These are phyloP conservation scores for Fusarium staphyleae DNA, from an alignment of 2,329 filamentous ascomycete genomes.

Conservation along the genomic window DNA sequence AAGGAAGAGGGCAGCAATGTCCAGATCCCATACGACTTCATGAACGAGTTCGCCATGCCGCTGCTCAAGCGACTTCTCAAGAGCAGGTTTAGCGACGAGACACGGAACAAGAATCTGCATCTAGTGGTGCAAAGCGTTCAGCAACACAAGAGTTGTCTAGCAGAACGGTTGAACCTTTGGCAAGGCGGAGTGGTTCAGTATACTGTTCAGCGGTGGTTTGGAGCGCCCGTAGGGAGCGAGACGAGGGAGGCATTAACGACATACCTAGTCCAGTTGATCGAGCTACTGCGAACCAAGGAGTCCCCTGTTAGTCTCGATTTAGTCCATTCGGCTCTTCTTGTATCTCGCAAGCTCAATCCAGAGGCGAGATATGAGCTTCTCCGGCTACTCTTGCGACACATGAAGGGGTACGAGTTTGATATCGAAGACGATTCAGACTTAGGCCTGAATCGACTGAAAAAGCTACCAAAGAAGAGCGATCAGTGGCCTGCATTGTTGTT, in stretches of 20 bases:
- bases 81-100: slow-evolving; percentile 14
- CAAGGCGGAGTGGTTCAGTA: slow-evolving; percentile 17
- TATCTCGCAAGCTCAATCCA: neutral
- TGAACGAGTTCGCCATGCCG: slow-evolving; percentile 29
- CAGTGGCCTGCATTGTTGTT: slow-evolving; percentile 28
- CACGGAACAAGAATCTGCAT: slow-evolving; percentile 21
- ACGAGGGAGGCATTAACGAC: slow-evolving; percentile 2
- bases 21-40: slow-evolving; percentile 27
- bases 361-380: slow-evolving; percentile 34
- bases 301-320: neutral
- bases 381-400: slow-evolving; percentile 32
- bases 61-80: slow-evolving; percentile 32
- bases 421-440: slow-evolving; percentile 29
- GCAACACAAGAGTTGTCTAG: slow-evolving; percentile 6
- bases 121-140: slow-evolving; percentile 20
- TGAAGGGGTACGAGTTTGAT: slow-evolving; percentile 28
- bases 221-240: neutral
- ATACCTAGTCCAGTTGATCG: slow-evolving; percentile 13
- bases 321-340: neutral
- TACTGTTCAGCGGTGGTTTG: slow-evolving; percentile 21
- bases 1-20: slow-evolving; percentile 3
- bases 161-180: neutral
- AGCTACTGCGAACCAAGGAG: neutral
- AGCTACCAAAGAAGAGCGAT: neutral
- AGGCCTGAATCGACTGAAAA: slow-evolving; percentile 6